Percentiles rank a stretch among this genome's conserved stretches.
Conservation (phyloP, 192 early-diverging fungal genomes). For the Dissophora ornata region DNA sequence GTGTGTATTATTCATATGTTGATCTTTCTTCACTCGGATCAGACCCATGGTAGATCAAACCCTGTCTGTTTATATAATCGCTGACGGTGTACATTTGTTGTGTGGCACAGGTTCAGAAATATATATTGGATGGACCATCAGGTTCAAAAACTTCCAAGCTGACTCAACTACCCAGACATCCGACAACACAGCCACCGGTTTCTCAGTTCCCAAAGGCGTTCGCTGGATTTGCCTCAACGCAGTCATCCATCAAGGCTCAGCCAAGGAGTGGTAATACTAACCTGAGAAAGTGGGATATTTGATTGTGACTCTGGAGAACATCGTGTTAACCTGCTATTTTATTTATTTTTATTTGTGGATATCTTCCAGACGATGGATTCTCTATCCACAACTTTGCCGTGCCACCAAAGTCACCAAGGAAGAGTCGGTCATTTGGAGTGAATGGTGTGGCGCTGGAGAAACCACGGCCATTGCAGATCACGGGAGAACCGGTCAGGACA, state of each 20-base stretch:
- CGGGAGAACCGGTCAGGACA: not conserved
- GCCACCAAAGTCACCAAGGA: conserved; percentile 16
- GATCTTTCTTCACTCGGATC: not conserved
- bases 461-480: conserved; percentile 6
- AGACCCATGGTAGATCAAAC: no score
- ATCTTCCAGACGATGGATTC: conserved; percentile 14
- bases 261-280: conserved; percentile 13
- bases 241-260: conserved; percentile 10
- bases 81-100: no score
- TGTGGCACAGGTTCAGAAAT: conserved; percentile 3
- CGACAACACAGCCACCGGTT: not conserved
- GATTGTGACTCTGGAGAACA: not conserved
- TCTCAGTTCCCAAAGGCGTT: conserved; percentile 17
- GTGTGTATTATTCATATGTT: conserved; percentile 1
- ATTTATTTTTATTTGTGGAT: not conserved
- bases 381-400: conserved; percentile 20
- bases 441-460: conserved; percentile 4
- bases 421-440: conserved; percentile 3
- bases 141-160: not conserved
- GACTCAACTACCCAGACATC: conserved; percentile 1
- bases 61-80: not conserved
- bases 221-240: conserved; percentile 14
- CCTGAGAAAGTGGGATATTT: no score
- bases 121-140: conserved; percentile 8
- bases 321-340: not conserved